Conservation (phyloP, 192 early-diverging fungal genomes). For the Podila verticillata region DNA sequence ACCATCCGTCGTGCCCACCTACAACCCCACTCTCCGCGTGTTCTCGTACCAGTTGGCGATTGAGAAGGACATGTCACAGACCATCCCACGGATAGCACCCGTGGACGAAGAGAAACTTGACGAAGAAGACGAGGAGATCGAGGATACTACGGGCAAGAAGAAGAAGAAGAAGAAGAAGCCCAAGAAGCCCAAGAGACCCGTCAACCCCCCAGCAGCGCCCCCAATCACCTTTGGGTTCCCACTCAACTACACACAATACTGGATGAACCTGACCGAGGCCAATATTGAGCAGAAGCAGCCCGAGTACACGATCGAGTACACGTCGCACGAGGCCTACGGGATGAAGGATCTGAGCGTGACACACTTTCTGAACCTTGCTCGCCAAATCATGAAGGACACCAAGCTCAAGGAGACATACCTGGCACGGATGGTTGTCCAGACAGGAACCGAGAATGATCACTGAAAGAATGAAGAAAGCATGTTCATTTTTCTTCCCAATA, state of each 20-base stretch:
- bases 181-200: constrained; percentile 30
- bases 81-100: background rate
- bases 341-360: constrained; percentile 56
- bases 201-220: constrained; percentile 25
- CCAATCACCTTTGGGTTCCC: constrained; percentile 48
- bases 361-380: constrained; percentile 58
- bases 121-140: background rate
- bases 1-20: constrained; percentile 73
- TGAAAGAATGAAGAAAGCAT: background rate
- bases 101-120: background rate
- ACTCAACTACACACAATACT: constrained; percentile 53
- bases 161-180: constrained; percentile 34
- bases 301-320: constrained; percentile 60
- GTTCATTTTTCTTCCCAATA: no score
- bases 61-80: constrained; percentile 9
- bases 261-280: constrained; percentile 48
- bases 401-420: constrained; percentile 13
- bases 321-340: constrained; percentile 54
- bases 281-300: constrained; percentile 34
- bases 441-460: constrained; percentile 37
- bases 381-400: constrained; percentile 22
- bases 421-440: constrained; percentile 45
- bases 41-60: constrained; percentile 59
- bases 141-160: constrained; percentile 1
- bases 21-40: constrained; percentile 70